A percentile compares a stretch with the other conserved stretches of the same genome.
Conservation (phyloP, 148 eudicot genomes). For the Rhododendron griersonianum region DNA sequence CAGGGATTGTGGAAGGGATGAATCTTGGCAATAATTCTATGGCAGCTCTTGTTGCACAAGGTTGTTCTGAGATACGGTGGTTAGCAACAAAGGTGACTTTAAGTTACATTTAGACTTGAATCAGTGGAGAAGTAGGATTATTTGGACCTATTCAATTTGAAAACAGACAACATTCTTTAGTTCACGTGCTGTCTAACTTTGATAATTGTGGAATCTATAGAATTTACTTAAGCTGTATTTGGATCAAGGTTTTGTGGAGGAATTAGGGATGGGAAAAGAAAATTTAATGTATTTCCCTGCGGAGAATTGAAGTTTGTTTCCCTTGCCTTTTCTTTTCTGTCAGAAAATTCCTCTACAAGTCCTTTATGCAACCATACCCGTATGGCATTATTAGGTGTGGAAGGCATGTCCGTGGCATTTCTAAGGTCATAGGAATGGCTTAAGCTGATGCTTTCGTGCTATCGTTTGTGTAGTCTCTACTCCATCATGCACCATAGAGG, state of each 20-base stretch:
- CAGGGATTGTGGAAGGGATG: slow-evolving; percentile 96
- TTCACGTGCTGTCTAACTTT: background rate
- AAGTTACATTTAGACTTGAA: background rate
- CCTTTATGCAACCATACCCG: background rate
- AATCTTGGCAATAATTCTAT: slow-evolving; percentile 91
- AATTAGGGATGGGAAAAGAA: background rate
- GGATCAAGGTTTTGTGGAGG: background rate
- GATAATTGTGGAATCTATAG: background rate
- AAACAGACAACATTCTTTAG: background rate
- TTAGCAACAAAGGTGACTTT: slow-evolving; percentile 76
- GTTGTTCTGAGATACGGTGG: slow-evolving; percentile 98
- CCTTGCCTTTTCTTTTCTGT: background rate
- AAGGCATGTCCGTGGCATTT: background rate
- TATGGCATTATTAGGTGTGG: background rate
- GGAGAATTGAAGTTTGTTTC: background rate
- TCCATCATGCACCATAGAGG: background rate
- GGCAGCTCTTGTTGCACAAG: slow-evolving; percentile 99
- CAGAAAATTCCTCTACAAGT: background rate
- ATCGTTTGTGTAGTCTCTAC: background rate
- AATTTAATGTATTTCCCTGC: background rate
- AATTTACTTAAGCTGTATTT: background rate
- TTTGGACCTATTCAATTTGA: background rate
- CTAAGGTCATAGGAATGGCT: background rate
- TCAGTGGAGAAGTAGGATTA: background rate
- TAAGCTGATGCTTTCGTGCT: background rate